phyloP scores from a whole-genome alignment of 306 rosid species.

The Ziziphus jujuba region DNA sequence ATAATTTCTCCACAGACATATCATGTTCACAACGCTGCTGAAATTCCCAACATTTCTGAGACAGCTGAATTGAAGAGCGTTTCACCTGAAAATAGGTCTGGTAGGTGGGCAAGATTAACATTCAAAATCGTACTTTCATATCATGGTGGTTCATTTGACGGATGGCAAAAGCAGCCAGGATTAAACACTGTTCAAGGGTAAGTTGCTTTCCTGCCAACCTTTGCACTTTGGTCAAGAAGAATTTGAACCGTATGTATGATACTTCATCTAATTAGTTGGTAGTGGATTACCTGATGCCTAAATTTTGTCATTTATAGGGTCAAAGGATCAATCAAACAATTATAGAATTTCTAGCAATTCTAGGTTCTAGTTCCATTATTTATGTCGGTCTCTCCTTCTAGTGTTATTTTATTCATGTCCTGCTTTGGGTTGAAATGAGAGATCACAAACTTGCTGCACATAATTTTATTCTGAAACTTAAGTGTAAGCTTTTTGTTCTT shows the following conservation, averaged over 20 bases:
- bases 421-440: too few species aligned
- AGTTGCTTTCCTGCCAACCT: constrained; percentile 16
- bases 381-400: too few species aligned
- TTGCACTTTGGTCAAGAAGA: background rate
- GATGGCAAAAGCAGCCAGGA: constrained; percentile 96
- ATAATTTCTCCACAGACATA: constrained; percentile 38
- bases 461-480: background rate
- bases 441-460: too few species aligned
- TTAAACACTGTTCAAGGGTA: constrained; percentile 89
- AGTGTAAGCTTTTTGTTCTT: background rate
- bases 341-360: too few species aligned
- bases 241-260: background rate
- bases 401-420: too few species aligned
- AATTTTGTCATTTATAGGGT: too few species aligned
- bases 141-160: constrained; percentile 84
- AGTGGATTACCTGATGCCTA: too few species aligned
- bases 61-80: constrained; percentile 39
- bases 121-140: constrained; percentile 77
- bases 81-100: constrained; percentile 40
- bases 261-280: background rate
- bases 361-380: too few species aligned
- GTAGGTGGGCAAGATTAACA: constrained; percentile 88
- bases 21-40: constrained; percentile 42
- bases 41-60: constrained; percentile 39
- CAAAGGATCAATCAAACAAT: too few species aligned